Evolutionary conservation across 2,329 filamentous ascomycete genomes (phyloP).

Genomic region (Fusarium sp.): DNA sequence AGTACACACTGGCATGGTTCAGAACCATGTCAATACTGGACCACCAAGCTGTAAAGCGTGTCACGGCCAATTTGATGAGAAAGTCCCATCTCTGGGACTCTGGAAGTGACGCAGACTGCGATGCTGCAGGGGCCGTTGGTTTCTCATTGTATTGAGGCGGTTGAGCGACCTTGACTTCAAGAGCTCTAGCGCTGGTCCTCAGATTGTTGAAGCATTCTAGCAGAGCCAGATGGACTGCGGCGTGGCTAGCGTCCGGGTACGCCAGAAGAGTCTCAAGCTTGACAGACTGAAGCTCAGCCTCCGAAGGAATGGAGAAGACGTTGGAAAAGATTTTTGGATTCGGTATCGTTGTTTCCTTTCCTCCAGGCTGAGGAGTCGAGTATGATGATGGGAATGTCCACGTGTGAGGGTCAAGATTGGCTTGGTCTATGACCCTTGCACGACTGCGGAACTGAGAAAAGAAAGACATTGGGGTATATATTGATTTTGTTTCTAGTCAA

Average conservation of each 20-base stretch:
- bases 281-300: not conserved
- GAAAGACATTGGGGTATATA: not conserved
- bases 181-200: slow-evolving; percentile 13
- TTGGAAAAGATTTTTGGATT: slow-evolving; percentile 19
- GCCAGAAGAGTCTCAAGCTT: slow-evolving; percentile 8
- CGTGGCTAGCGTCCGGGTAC: slow-evolving; percentile 28
- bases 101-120: not conserved
- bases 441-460: slow-evolving; percentile 17
- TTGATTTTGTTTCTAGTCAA: too few relatives aligned
- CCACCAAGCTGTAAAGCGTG: slow-evolving; percentile 32
- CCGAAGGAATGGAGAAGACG: slow-evolving; percentile 12
- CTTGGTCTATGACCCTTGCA: slow-evolving; percentile 11
- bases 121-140: not conserved
- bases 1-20: slow-evolving; percentile 19
- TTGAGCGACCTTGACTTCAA: slow-evolving; percentile 6
- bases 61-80: slow-evolving; percentile 23
- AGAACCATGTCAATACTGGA: slow-evolving; percentile 27
- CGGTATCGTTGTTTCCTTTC: slow-evolving; percentile 19
- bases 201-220: slow-evolving; percentile 30
- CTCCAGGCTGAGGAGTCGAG: slow-evolving; percentile 6
- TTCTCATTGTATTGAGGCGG: slow-evolving; percentile 23
- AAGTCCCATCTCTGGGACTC: slow-evolving; percentile 33
- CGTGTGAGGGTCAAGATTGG: slow-evolving; percentile 17
- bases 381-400: slow-evolving; percentile 31
- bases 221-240: slow-evolving; percentile 28